Percentiles rank a stretch among this genome's conserved stretches.
Evolutionary conservation across 306 rosid species (phyloP).

Genomic region (Castanea crenata): DNA sequence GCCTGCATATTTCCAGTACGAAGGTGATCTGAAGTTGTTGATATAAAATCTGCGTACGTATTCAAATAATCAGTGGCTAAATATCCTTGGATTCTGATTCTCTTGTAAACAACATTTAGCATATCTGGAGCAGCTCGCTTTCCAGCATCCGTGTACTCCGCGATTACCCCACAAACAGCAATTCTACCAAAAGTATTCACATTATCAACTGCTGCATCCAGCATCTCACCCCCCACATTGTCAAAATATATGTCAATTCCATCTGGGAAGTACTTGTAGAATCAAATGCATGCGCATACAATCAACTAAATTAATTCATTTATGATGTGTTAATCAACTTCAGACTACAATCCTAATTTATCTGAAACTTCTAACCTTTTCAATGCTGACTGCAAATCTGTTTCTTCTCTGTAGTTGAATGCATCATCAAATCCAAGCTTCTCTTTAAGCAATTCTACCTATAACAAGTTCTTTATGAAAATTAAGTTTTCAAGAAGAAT

Average conservation of each 20-base stretch:
- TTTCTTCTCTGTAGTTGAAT: slow-evolving; percentile 76
- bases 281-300: neutral
- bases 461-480: neutral
- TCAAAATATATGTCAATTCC: slow-evolving; percentile 85
- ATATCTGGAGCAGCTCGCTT: slow-evolving; percentile 48
- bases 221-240: slow-evolving; percentile 74
- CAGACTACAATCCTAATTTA: neutral
- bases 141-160: slow-evolving; percentile 46
- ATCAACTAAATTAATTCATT: neutral
- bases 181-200: slow-evolving; percentile 71
- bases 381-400: slow-evolving; percentile 55
- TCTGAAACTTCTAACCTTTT: slow-evolving; percentile 32
- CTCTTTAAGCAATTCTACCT: slow-evolving; percentile 63
- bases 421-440: slow-evolving; percentile 78
- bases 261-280: slow-evolving; percentile 54
- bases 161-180: slow-evolving; percentile 58
- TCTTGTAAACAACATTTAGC: slow-evolving; percentile 60
- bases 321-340: neutral
- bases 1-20: slow-evolving; percentile 35
- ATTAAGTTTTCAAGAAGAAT: neutral
- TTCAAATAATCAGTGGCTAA: slow-evolving; percentile 41
- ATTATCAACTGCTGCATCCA: slow-evolving; percentile 65
- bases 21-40: slow-evolving; percentile 41
- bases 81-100: slow-evolving; percentile 59
- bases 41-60: slow-evolving; percentile 38